Base-by-base conservation (phyloP, 495 filamentous ascomycete species). In the Daldinia decipiens region DNA sequence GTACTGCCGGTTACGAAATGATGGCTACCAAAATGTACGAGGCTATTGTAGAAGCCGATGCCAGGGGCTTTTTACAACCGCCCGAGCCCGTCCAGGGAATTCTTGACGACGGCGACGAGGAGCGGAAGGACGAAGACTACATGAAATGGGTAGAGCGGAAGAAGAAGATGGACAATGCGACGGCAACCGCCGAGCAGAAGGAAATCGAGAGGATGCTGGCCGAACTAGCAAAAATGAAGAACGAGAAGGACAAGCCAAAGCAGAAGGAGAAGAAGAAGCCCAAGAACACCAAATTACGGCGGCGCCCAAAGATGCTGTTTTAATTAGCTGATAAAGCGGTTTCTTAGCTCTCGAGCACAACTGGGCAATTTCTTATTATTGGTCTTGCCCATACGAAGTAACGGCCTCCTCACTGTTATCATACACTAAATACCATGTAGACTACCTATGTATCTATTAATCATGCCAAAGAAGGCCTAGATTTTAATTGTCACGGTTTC, bases 1-100 rank as follows among this genome's bases (percentile, higher is more conserved):
- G 72, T 50, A 77, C 77, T 21, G 36, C 66, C 26, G 78, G 78
- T 1, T 79, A 79, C 54, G 74, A 78, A 31, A 78, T 76, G 75
- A 79, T 79, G 76, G 76, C 76, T 8, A 77, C 75, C 17, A 77
- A 77, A 54, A 71, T 77, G 73, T 75, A 73, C 40, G 52, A 77
- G 17, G 75, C 75, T 34, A 77, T 77, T 19, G 29, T 77, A 2
- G 75, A 77, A 56, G 75, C 75, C 0, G 75, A 77, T 68, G 70
- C 75, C 9, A 66, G 43, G 45, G 75, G 75, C 2, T 77, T 75
- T 34, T 51, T 77, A 27, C 75, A 77, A 54, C 68, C 75, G 3
- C 73, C 75, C 5, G 75, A 62, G 56, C 57, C 75, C 0, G 62
- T 77, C 6, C 38, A 27, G 59, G 75, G 75, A 12, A 74, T 77